A percentile compares a stretch with the other conserved stretches of the same genome.
phyloP scores from a whole-genome alignment of 2,329 filamentous ascomycete genomes.

The Elsinoe arachidis region DNA sequence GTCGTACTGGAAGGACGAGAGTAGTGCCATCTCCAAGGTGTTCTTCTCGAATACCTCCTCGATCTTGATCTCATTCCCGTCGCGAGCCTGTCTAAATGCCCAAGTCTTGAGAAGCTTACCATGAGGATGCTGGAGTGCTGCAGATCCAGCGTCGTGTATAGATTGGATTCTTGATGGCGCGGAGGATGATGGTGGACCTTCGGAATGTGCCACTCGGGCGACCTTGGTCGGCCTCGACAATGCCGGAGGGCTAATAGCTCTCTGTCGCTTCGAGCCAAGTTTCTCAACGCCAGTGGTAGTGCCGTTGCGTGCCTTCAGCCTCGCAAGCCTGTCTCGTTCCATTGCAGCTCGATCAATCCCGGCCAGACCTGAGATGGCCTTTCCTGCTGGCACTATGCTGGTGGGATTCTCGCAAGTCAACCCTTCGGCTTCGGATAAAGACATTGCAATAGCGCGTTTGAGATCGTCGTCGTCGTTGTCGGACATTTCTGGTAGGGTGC shows the following conservation, averaged over 20 bases:
- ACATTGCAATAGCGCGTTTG: constrained; percentile 48
- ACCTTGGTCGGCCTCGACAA: constrained; percentile 16
- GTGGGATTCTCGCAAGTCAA: no score
- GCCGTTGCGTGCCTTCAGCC: constrained; percentile 42
- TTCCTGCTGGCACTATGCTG: background rate
- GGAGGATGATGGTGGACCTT: background rate
- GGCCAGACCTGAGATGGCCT: constrained; percentile 31
- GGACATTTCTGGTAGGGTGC: constrained; percentile 7
- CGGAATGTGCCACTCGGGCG: background rate
- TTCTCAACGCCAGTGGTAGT: no score
- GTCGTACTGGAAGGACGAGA: constrained; percentile 85
- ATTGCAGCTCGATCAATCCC: constrained; percentile 69
- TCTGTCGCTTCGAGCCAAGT: constrained; percentile 45
- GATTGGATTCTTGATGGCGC: background rate
- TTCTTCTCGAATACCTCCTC: constrained; percentile 74
- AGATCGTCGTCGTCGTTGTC: constrained; percentile 51
- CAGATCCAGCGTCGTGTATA: no score
- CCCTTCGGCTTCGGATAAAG: constrained; percentile 17
- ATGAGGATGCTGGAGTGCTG: constrained; percentile 38
- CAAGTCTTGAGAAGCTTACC: constrained; percentile 78
- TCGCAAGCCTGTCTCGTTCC: constrained; percentile 73
- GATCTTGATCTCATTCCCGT: constrained; percentile 68
- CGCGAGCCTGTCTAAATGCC: constrained; percentile 54
- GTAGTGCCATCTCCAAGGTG: constrained; percentile 63
- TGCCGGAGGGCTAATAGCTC: constrained; percentile 32